Base-by-base conservation (phyloP, 129 eudicot species). In the Sambucus nigra region DNA sequence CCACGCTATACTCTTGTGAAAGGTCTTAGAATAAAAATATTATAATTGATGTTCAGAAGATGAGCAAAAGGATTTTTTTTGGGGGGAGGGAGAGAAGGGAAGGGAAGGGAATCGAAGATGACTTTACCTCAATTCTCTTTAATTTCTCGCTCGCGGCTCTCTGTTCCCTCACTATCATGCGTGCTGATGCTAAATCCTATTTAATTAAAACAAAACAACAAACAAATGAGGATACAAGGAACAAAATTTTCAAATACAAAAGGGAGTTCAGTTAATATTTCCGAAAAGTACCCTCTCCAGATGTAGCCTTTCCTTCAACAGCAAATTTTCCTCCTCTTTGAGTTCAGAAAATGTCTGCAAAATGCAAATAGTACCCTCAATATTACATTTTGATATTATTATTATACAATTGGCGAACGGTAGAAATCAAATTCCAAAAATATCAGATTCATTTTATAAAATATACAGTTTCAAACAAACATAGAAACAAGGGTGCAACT, bases 61-160 rank as follows among this genome's bases (percentile, higher is more conserved):
- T n/a, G n/a, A n/a, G n/a, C n/a, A n/a, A n/a, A n/a, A n/a, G n/a
- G n/a, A n/a, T 13, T 31, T 31, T 11, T 11, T 5, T 31, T 1
- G 3, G 2, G n/a, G 46, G n/a, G 46, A 40, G 45, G 15, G 45
- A 13, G 45, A 39, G 45, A 39, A 15, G 12, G 45, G n/a, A 15
- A 4, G 18, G 6, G n/a, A 42, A 16, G 3, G 48, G 7, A 16
- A 13, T 6, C 0, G 38, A 31, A 11, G n/a, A n/a, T n/a, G 23
- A 42, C 6, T 10, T 59, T 59, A 84, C 94, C 88, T 80, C 76
- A 28, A 69, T 29, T 73, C 70, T 73, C 73, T 79, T 84, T 54
- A 70, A 65, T 44, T 66, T 68, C 16, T 58, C 55, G n/a, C 66
- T 69, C 32, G 56, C 41, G 11, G 59, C 53, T 44, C 49, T 68